Base-by-base conservation (phyloP, 208 protist genomes). In the Leishmania braziliensis region DNA sequence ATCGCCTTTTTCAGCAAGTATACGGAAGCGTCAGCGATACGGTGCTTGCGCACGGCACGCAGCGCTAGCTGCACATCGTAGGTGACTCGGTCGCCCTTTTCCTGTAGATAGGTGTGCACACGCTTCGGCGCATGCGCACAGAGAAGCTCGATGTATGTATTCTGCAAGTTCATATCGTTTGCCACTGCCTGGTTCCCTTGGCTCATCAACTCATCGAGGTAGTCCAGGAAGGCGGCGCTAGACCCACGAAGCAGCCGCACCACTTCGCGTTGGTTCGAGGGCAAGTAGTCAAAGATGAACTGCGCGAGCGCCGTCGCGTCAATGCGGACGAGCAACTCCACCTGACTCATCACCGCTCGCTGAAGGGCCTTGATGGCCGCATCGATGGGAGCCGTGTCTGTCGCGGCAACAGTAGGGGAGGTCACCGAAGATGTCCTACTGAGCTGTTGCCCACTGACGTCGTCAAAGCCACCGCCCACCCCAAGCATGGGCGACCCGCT, bases 121-220 rank as follows among this genome's bases (percentile, higher is more conserved):
- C 85, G 77, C n/a, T 51, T 60, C 53, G 94, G 91, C 3, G 89
- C 81, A 69, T 95, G 81, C 23, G 84, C 81, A 73, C 90, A 95
- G 4, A 95, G 83, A 0, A 97, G 87, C 83, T 94, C 92, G 88
- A 97, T 95, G 85, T 96, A 97, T 5, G 84, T 91, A 80, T 95
- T 94, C 80, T 97, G 94, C 73, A 97, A 74, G 51, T 85, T 86
- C 66, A 90, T 80, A 81, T 97, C 91, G 46, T 65, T 86, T 65
- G 82, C 71, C 12, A 92, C 87, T 0, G 60, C 54, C 36, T 76
- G 70, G 62, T 93, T 90, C 5, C 78, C 85, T 56, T 91, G 95
- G 20, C 79, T 87, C 54, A 95, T 82, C 51, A 97, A 86, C 76
- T 93, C 91, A 62, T 95, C 85, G 3, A 97, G 84, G 81, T 95